Evolutionary conservation across 768 basidiomycete species (phyloP), one percentile per base, ranked within the genome.

Genomic region (Rhizopogon roseolus): DNA sequence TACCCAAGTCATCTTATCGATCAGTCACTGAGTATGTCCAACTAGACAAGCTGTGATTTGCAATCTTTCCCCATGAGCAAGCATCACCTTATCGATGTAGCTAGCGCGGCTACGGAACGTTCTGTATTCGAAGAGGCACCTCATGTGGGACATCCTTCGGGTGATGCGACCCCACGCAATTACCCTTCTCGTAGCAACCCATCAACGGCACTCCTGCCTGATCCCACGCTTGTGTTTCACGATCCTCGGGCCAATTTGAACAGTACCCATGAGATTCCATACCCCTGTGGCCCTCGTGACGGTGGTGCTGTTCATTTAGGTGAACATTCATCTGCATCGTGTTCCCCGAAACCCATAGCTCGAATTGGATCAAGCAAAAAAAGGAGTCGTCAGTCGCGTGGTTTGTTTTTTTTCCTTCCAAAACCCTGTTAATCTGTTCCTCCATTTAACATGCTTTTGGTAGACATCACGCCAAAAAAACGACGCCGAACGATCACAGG

Each of bases 381-480:
- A 34, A 46, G 45, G 28, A 22, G 32, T 1, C 45, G 13, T 8
- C 13, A 19, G 17, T 34, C 8, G 13, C 45, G 34, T 34, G 45
- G 45, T 46, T 13, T 32, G 6, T 45, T 13, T 32, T 13, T 32
- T 19, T 46, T n/a, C n/a, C n/a, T n/a, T n/a, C n/a, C n/a, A 32
- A 14, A 22, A 19, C 41, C 25, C n/a, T 5, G 17, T 40, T 66
- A 38, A 68, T 49, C 8, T 25, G 16, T 54, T 11, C 40, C 4
- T 29, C 36, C 44, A 6, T 46, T 46, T 14, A 46, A 46, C 6
- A 46, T 19, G 6, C 19, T 17, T 45, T 45, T 22, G 29, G 17
- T 11, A 69, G 64, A 55, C 28, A 36, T 54, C 53, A 37, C 50
- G 41, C 50, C 60, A 54, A 54, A 53, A 53, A 62, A 71, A 58